These are phyloP conservation scores for Allium fistulosum DNA, from an alignment of 106 monocot species.

Conservation along the genomic window DNA sequence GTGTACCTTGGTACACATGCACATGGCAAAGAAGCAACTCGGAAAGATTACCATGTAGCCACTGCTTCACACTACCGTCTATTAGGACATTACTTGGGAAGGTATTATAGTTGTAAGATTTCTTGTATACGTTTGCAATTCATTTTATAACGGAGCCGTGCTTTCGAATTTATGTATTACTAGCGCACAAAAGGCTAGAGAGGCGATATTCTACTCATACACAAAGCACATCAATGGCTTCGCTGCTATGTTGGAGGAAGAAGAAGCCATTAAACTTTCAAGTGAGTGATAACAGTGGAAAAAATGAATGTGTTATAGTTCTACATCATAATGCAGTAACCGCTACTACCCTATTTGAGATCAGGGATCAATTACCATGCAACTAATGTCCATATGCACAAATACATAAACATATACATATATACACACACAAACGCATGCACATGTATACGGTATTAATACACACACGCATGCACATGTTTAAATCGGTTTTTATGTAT, in stretches of 20 bases:
- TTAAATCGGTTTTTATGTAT: too few relatives aligned
- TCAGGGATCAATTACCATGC: too few relatives aligned
- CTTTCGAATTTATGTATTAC: neutral
- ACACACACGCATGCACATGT: too few relatives aligned
- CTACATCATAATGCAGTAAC: too few relatives aligned
- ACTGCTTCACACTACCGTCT: constrained; percentile 29
- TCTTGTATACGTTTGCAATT: too few relatives aligned
- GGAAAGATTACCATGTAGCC: constrained; percentile 15
- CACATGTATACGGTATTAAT: too few relatives aligned
- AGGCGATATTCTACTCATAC: constrained; percentile 59
- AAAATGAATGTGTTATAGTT: neutral
- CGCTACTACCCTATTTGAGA: too few relatives aligned
- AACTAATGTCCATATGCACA: too few relatives aligned
- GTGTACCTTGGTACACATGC: constrained; percentile 57
- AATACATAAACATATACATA: too few relatives aligned
- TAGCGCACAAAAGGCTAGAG: constrained; percentile 44
- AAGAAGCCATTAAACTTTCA: constrained; percentile 24
- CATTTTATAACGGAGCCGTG: neutral
- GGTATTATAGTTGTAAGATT: constrained; percentile 9
- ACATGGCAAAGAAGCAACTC: constrained; percentile 28
- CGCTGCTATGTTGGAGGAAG: constrained; percentile 53
- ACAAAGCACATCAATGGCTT: constrained; percentile 65
- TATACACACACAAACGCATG: too few relatives aligned
- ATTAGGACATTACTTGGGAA: constrained; percentile 33
- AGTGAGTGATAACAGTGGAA: constrained; percentile 11